phyloP scores from a whole-genome alignment of 2,329 filamentous ascomycete genomes.

The Xylariaceae sp. region DNA sequence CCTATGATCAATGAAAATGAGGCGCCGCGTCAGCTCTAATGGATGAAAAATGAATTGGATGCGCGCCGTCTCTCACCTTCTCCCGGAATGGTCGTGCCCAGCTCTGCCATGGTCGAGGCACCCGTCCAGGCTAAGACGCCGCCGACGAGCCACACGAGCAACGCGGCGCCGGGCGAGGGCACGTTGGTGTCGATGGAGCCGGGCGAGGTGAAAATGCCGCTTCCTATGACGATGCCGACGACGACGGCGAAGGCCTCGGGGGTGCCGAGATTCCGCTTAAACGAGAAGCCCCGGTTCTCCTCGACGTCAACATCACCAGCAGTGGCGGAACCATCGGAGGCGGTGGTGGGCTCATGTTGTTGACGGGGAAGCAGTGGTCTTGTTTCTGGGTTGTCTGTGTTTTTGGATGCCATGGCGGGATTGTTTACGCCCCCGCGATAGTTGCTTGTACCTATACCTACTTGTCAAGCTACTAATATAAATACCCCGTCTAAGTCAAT shows the following conservation, averaged over 20 bases:
- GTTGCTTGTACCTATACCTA: too few relatives aligned
- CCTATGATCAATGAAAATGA: conserved; percentile 32
- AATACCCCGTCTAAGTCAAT: too few relatives aligned
- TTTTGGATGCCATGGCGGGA: conserved; percentile 12
- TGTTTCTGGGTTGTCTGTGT: conserved; percentile 10
- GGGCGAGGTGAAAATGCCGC: conserved; percentile 59
- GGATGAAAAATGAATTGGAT: neutral
- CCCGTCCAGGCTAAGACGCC: conserved; percentile 60
- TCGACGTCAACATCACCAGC: conserved; percentile 6
- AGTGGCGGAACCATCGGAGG: neutral
- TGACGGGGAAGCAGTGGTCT: conserved; percentile 11
- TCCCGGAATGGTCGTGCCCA: conserved; percentile 57
- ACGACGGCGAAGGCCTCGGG: conserved; percentile 49
- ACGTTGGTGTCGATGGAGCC: conserved; percentile 59
- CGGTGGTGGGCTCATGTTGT: neutral
- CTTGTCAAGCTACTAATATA: too few relatives aligned
- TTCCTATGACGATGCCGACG: conserved; percentile 59
- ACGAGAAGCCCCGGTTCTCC: conserved; percentile 22
- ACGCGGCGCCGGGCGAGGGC: conserved; percentile 52
- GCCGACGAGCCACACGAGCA: conserved; percentile 56
- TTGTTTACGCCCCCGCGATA: too few relatives aligned
- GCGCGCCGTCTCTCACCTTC: conserved; percentile 38
- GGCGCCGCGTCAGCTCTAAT: neutral
- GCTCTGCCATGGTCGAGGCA: conserved; percentile 55
- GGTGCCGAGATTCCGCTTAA: conserved; percentile 30